These are phyloP conservation scores for Guillardia theta DNA, from an alignment of 78 protist genomes.

Conservation along the genomic window DNA sequence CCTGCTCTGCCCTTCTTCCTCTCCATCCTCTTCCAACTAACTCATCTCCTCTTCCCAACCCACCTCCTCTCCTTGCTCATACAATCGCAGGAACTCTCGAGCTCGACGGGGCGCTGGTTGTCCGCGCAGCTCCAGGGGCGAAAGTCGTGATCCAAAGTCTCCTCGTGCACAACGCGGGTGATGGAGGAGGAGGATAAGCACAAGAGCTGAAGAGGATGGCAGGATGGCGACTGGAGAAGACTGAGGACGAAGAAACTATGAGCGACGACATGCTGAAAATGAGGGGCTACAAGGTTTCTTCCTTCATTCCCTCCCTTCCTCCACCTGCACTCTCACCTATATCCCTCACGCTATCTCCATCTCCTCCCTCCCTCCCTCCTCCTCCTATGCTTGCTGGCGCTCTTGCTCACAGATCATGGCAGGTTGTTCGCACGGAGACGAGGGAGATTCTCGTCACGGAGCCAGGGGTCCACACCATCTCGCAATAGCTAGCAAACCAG, in stretches of 20 bases:
- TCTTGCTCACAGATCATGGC: neutral
- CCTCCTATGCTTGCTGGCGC: too few relatives aligned
- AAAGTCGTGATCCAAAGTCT: neutral
- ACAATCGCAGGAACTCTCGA: too few relatives aligned
- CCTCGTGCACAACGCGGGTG: neutral
- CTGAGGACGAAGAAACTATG: neutral
- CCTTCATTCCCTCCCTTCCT: too few relatives aligned
- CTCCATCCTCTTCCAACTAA: too few relatives aligned
- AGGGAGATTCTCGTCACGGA: neutral
- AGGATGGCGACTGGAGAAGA: neutral
- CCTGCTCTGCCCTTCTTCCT: too few relatives aligned
- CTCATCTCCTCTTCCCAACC: too few relatives aligned
- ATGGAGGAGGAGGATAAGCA: neutral
- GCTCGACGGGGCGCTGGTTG: conserved; percentile 44
- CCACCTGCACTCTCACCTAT: too few relatives aligned
- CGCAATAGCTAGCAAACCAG: too few relatives aligned
- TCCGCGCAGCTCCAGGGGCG: neutral
- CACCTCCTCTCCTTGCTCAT: too few relatives aligned
- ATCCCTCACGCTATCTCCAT: too few relatives aligned
- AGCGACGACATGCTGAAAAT: neutral
- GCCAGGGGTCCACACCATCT: neutral
- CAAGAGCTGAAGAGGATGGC: neutral
- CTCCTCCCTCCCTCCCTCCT: too few relatives aligned
- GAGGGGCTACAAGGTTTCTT: too few relatives aligned
- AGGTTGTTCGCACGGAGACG: neutral